Percentiles rank a stretch among this genome's conserved stretches.
Conservation (phyloP, 495 filamentous ascomycete species). For the Xylaria curta region DNA sequence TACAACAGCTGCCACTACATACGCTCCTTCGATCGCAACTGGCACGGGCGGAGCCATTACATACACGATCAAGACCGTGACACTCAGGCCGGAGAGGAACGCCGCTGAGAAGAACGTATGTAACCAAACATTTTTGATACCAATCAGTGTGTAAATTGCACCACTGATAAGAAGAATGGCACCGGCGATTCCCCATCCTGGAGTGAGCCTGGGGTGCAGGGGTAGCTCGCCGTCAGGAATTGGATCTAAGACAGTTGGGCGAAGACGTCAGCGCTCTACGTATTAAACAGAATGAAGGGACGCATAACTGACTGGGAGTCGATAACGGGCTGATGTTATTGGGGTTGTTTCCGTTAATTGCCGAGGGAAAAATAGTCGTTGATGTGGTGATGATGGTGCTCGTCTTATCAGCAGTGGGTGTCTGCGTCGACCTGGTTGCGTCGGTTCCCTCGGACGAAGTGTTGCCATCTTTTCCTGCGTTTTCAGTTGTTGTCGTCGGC, state of each 20-base stretch:
- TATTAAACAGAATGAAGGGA: background rate
- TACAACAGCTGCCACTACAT: slow-evolving; percentile 78
- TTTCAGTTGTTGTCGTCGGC: slow-evolving; percentile 28
- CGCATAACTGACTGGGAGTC: slow-evolving; percentile 20
- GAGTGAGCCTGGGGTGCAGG: slow-evolving; percentile 75
- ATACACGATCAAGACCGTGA: slow-evolving; percentile 86
- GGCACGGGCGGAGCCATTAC: slow-evolving; percentile 83
- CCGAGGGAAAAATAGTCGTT: slow-evolving; percentile 35
- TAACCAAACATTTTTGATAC: slow-evolving; percentile 83
- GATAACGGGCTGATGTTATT: slow-evolving; percentile 26
- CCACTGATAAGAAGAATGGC: slow-evolving; percentile 76
- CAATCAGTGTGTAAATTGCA: slow-evolving; percentile 71
- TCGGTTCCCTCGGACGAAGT: slow-evolving; percentile 21
- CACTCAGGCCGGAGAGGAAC: slow-evolving; percentile 73
- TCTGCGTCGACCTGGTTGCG: slow-evolving; percentile 9
- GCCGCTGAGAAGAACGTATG: slow-evolving; percentile 83
- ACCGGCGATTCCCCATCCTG: slow-evolving; percentile 79
- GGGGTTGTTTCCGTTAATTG: slow-evolving; percentile 40
- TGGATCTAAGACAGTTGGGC: slow-evolving; percentile 38
- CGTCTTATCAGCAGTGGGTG: slow-evolving; percentile 24
- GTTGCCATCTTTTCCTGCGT: slow-evolving; percentile 26
- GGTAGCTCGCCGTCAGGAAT: slow-evolving; percentile 64
- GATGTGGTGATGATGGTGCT: slow-evolving; percentile 21
- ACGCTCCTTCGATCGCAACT: slow-evolving; percentile 83
- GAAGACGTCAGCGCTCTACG: slow-evolving; percentile 17